Evolutionary conservation across 192 early-diverging fungal genomes (phyloP).

Genomic region (Coemansia reversa): DNA sequence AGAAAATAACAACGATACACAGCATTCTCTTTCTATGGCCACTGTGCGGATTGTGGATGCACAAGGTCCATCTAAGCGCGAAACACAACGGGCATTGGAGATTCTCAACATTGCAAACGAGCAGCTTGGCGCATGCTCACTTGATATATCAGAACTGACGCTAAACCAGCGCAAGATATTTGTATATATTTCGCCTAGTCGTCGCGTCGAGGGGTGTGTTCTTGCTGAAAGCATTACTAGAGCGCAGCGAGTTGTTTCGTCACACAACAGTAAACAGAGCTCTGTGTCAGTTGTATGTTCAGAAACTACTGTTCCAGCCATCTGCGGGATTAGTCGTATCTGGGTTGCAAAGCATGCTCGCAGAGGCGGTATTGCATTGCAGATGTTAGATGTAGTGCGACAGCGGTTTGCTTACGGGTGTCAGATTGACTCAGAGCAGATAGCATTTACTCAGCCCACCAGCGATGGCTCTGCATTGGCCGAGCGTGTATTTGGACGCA

Average conservation of each 20-base stretch:
- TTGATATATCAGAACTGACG: constrained; percentile 16
- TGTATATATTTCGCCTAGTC: constrained; percentile 28
- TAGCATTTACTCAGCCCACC: constrained; percentile 61
- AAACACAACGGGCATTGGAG: constrained; percentile 27
- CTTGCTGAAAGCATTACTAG: constrained; percentile 47
- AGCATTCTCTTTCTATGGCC: background rate
- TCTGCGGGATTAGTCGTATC: constrained; percentile 58
- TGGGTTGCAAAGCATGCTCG: constrained; percentile 56
- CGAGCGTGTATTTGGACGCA: constrained; percentile 43
- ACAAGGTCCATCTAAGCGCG: constrained; percentile 22
- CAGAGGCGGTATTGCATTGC: constrained; percentile 41
- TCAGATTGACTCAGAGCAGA: constrained; percentile 9
- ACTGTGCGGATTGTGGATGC: constrained; percentile 18
- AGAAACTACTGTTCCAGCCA: constrained; percentile 11
- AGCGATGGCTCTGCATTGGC: constrained; percentile 50
- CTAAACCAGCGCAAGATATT: constrained; percentile 42
- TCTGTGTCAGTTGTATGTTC: constrained; percentile 1
- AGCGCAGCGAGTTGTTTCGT: constrained; percentile 20
- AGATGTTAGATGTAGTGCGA: constrained; percentile 45
- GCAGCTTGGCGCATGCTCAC: constrained; percentile 41
- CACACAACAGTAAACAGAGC: background rate
- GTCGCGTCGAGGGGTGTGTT: constrained; percentile 49
- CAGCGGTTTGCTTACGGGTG: constrained; percentile 52
- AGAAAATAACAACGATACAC: background rate
- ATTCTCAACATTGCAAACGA: constrained; percentile 50